A percentile compares a stretch with the other conserved stretches of the same genome.
These are phyloP conservation scores for Fraxinus dipetala DNA, from an alignment of 305 asterid genomes.

Conservation along the genomic window DNA sequence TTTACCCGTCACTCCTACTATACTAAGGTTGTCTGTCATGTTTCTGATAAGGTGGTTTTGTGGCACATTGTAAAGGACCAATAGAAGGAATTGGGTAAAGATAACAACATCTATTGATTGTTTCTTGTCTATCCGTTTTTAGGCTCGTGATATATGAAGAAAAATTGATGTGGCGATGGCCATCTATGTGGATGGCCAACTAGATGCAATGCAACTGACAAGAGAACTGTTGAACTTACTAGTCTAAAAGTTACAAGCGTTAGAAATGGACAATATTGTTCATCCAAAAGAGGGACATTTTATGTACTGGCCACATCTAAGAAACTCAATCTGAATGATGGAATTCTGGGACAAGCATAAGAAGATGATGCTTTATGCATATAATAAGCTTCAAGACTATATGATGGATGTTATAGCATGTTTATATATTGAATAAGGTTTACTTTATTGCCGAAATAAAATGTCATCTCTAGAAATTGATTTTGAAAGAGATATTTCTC, in stretches of 20 bases:
- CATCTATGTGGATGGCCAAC: not conserved
- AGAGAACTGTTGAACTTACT: not conserved
- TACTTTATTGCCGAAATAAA: not conserved
- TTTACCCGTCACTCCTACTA: not conserved
- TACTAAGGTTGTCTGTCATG: not conserved
- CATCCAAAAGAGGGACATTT: not conserved
- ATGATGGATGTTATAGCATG: not conserved
- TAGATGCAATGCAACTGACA: not conserved
- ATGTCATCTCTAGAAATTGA: not conserved
- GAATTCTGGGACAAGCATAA: not conserved
- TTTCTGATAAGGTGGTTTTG: not conserved
- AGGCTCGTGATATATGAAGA: not conserved
- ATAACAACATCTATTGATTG: slow-evolving; percentile 4
- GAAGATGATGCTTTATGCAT: not conserved
- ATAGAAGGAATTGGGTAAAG: not conserved
- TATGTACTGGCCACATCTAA: not conserved
- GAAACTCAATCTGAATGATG: not conserved
- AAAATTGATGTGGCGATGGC: not conserved
- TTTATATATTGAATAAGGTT: not conserved
- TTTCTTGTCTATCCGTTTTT: slow-evolving; percentile 4
- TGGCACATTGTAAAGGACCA: not conserved
- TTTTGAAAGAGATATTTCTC: not conserved
- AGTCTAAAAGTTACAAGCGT: not conserved
- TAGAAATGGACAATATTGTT: not conserved
- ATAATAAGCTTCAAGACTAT: not conserved